These are phyloP conservation scores for Penicillium chermesinum DNA, from an alignment of 495 filamentous ascomycete genomes.

Conservation along the genomic window DNA sequence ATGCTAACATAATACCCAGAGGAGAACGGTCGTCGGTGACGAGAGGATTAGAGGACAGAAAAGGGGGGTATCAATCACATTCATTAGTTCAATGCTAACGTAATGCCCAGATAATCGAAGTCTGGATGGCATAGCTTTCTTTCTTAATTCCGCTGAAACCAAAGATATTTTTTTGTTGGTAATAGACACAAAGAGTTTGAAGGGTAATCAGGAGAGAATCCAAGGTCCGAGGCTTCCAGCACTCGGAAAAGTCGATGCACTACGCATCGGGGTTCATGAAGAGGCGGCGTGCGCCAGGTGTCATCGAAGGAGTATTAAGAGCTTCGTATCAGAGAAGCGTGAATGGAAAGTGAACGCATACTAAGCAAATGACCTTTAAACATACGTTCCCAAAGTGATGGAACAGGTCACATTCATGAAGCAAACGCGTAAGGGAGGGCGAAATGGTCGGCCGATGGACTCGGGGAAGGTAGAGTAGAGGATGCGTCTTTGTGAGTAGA, in stretches of 20 bases:
- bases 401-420: slow-evolving; percentile 2
- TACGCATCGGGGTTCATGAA: background rate
- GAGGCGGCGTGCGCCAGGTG: too few species aligned
- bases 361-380: too few species aligned
- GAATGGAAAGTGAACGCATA: background rate
- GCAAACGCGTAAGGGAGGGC: slow-evolving; percentile 22
- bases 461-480: slow-evolving; percentile 21
- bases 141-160: too few species aligned
- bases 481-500: slow-evolving; percentile 38
- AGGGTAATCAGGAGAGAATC: background rate
- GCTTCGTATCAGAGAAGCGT: background rate
- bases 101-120: background rate
- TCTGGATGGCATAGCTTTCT: too few species aligned
- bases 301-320: too few species aligned
- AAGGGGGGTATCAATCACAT: background rate
- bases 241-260: background rate
- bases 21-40: too few species aligned
- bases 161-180: too few species aligned
- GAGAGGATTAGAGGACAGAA: background rate
- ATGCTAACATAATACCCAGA: too few species aligned
- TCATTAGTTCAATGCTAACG: background rate
- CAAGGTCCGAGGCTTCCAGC: background rate
- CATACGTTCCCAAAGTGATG: background rate
- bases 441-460: slow-evolving; percentile 21
- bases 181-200: too few species aligned